Conservation (phyloP, 768 basidiomycete species). For the Rhizopogon roseolus region DNA sequence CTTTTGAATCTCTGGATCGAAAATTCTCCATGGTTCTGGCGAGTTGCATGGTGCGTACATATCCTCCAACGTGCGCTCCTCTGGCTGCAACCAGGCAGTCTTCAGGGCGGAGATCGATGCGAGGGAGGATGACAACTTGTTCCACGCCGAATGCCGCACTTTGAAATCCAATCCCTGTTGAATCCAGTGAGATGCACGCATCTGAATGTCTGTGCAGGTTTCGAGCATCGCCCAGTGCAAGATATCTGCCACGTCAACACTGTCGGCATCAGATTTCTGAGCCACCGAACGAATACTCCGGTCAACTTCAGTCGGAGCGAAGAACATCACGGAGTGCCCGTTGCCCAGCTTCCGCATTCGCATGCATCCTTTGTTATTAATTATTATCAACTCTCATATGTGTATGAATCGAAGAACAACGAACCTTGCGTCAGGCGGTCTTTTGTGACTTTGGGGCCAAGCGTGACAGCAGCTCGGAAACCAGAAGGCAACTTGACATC, state of each 20-base stretch:
- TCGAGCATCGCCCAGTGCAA: constrained; percentile 40
- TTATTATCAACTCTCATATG: constrained; percentile 3
- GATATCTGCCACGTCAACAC: constrained; percentile 25
- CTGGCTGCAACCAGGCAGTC: constrained; percentile 34
- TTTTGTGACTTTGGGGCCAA: constrained; percentile 33
- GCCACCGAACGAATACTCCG: constrained; percentile 26
- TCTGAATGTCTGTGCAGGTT: constrained; percentile 39
- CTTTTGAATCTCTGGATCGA: constrained; percentile 3
- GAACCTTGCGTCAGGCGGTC: constrained; percentile 32
- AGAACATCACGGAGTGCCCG: constrained; percentile 45
- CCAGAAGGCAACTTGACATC: constrained; percentile 32
- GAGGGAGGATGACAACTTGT: neutral
- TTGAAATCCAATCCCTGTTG: constrained; percentile 28
- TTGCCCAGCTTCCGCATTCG: constrained; percentile 45
- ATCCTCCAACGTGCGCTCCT: constrained; percentile 32
- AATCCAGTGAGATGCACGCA: constrained; percentile 36
- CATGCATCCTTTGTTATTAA: constrained; percentile 40
- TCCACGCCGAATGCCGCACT: constrained; percentile 14
- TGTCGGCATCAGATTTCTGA: constrained; percentile 2
- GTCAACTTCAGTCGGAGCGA: constrained; percentile 39
- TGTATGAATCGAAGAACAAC: neutral
- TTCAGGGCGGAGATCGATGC: constrained; percentile 1
- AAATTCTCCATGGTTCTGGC: neutral
- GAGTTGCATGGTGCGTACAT: constrained; percentile 21
- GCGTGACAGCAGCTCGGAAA: constrained; percentile 32